Evolutionary conservation across 306 rosid genomes (phyloP).

Genomic region (Ammopiptanthus mongolicus): DNA sequence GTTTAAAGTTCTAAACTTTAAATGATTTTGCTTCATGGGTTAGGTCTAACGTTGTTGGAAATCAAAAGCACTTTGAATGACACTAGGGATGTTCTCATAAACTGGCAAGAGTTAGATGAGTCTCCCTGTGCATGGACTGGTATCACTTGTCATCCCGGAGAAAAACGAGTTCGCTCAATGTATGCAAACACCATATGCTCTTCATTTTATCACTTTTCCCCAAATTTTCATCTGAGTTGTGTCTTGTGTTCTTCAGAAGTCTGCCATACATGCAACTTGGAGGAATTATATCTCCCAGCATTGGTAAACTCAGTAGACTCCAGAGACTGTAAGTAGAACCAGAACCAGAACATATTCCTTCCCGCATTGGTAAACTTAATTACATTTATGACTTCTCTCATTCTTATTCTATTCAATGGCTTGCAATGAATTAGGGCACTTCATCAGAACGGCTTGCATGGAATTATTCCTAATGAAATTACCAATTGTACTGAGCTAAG

Average conservation of each 20-base stretch:
- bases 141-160: constrained; percentile 70
- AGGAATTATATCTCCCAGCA: constrained; percentile 85
- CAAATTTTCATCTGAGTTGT: neutral
- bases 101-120: constrained; percentile 72
- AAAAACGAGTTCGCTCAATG: constrained; percentile 72
- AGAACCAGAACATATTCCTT: constrained; percentile 9
- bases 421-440: constrained; percentile 71
- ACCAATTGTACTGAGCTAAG: constrained; percentile 84
- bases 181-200: constrained; percentile 22
- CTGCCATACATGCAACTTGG: constrained; percentile 85
- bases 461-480: constrained; percentile 79
- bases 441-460: constrained; percentile 91
- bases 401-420: constrained; percentile 21
- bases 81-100: constrained; percentile 51
- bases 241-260: constrained; percentile 52
- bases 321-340: constrained; percentile 80
- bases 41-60: constrained; percentile 81
- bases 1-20: constrained; percentile 21
- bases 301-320: constrained; percentile 83
- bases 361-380: neutral
- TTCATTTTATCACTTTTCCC: neutral
- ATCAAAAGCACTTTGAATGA: constrained; percentile 72
- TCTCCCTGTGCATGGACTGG: constrained; percentile 96
- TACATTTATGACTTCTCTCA: neutral
- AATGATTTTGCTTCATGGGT: neutral